A percentile compares a stretch with the other conserved stretches of the same genome.
Conservation (phyloP, 2,329 filamentous ascomycete genomes). For the Cryoendolithus antarcticus region DNA sequence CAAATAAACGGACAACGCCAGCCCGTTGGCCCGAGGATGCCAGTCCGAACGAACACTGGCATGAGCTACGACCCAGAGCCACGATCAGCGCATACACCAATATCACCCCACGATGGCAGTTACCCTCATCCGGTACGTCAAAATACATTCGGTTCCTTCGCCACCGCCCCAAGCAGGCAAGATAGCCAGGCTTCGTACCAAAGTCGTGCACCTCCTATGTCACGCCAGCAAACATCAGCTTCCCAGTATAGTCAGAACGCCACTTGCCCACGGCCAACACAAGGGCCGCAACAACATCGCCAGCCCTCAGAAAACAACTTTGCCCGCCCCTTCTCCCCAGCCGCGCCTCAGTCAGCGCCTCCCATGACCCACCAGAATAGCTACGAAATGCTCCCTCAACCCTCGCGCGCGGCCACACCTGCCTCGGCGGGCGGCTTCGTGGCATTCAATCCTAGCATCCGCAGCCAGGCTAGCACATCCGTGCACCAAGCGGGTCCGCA, state of each 20-base stretch:
- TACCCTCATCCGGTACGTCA: conserved; percentile 8
- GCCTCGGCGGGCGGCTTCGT: conserved; percentile 13
- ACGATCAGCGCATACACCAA: conserved; percentile 1
- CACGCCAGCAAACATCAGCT: conserved; percentile 7
- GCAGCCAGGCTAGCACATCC: too few species aligned
- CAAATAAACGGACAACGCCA: conserved; percentile 6
- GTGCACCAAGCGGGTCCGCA: conserved; percentile 7
- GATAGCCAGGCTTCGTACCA: conserved; percentile 11
- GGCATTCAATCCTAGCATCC: conserved; percentile 19
- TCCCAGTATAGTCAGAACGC: conserved; percentile 11
- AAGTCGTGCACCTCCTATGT: conserved; percentile 5
- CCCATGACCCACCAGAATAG: conserved; percentile 8
- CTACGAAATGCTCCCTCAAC: conserved; percentile 21
- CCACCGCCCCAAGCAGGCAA: conserved; percentile 12
- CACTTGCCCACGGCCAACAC: conserved; percentile 9
- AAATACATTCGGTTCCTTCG: conserved; percentile 14
- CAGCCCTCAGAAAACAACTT: conserved; percentile 9
- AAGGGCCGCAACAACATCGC: conserved; percentile 11
- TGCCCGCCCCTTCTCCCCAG: conserved; percentile 8
- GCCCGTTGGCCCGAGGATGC: conserved; percentile 1
- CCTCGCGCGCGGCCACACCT: too few species aligned
- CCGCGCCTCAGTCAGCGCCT: conserved; percentile 4
- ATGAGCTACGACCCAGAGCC: conserved; percentile 1
- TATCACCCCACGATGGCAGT: too few species aligned
- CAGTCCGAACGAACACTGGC: not conserved